phyloP scores from a whole-genome alignment of 495 filamentous ascomycete genomes.

The Echria macrotheca region DNA sequence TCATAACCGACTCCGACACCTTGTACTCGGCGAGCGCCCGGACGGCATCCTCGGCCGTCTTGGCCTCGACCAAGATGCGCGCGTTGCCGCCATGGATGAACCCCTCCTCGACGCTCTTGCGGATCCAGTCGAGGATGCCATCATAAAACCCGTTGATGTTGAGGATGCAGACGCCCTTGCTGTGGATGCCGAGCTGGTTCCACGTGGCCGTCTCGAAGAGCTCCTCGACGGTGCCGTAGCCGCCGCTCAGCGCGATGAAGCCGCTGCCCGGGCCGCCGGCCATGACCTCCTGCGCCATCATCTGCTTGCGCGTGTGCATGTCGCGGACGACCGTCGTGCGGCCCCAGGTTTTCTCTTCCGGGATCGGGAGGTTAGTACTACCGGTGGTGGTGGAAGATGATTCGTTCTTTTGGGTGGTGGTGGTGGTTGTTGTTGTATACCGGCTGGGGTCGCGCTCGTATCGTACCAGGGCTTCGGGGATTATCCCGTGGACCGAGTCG shows the following conservation, averaged over 20 bases:
- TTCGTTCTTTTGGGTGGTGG: conserved; percentile 22
- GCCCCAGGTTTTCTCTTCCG: conserved; percentile 69
- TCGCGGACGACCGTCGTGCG: conserved; percentile 81
- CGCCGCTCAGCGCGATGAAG: conserved; percentile 84
- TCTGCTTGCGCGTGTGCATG: conserved; percentile 90
- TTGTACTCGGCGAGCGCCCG: conserved; percentile 66
- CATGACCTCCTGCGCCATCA: conserved; percentile 86
- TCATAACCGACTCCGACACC: conserved; percentile 64
- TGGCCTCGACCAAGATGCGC: conserved; percentile 72
- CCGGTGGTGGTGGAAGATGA: no score
- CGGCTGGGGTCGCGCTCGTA: conserved; percentile 61
- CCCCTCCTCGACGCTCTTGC: conserved; percentile 66
- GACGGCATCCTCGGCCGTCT: conserved; percentile 64
- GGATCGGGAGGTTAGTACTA: conserved; percentile 28
- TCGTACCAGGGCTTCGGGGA: conserved; percentile 77
- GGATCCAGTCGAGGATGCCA: conserved; percentile 77
- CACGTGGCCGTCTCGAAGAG: conserved; percentile 94
- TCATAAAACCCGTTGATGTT: conserved; percentile 92
- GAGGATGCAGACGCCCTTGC: conserved; percentile 67
- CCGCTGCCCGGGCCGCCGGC: conserved; percentile 76
- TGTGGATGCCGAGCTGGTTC: conserved; percentile 96
- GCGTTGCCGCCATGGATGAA: conserved; percentile 67
- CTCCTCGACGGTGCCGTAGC: conserved; percentile 94
- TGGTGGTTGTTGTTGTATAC: no score
- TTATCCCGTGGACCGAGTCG: conserved; percentile 82